phyloP scores from a whole-genome alignment of 331 rosid species.

The Rhamnella rubrinervis region DNA sequence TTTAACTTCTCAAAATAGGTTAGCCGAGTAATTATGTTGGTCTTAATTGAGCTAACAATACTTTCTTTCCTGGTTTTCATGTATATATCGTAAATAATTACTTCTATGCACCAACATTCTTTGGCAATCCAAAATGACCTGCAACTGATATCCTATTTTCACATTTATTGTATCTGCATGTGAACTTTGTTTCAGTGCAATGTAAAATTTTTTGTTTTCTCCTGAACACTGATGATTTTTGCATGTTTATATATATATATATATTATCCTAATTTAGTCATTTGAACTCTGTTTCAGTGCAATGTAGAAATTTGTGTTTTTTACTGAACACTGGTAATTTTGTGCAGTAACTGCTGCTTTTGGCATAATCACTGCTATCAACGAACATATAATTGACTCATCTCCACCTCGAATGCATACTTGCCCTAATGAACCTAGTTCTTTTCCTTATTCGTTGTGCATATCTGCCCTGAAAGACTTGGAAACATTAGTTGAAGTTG shows the following conservation, averaged over 20 bases:
- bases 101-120: too few relatives aligned
- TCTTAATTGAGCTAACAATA: too few relatives aligned
- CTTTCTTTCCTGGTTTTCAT: too few relatives aligned
- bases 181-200: too few relatives aligned
- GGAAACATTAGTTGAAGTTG: constrained; percentile 92
- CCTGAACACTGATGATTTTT: not conserved
- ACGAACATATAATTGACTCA: constrained; percentile 77
- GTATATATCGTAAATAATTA: too few relatives aligned
- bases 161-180: too few relatives aligned
- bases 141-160: too few relatives aligned
- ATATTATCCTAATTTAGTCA: not conserved
- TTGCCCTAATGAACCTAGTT: constrained; percentile 42
- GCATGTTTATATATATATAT: not conserved
- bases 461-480: constrained; percentile 87
- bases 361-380: constrained; percentile 86
- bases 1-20: not conserved
- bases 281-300: not conserved
- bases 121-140: too few relatives aligned
- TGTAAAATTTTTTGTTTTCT: too few relatives aligned
- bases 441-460: constrained; percentile 80
- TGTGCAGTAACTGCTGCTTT: constrained; percentile 74
- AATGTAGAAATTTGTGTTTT: constrained; percentile 9
- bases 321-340: constrained; percentile 22
- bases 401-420: constrained; percentile 40
- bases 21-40: too few relatives aligned